Evolutionary conservation across 352 stramenopile genomes (phyloP).

Genomic region (Phytophthora pinifolia): DNA sequence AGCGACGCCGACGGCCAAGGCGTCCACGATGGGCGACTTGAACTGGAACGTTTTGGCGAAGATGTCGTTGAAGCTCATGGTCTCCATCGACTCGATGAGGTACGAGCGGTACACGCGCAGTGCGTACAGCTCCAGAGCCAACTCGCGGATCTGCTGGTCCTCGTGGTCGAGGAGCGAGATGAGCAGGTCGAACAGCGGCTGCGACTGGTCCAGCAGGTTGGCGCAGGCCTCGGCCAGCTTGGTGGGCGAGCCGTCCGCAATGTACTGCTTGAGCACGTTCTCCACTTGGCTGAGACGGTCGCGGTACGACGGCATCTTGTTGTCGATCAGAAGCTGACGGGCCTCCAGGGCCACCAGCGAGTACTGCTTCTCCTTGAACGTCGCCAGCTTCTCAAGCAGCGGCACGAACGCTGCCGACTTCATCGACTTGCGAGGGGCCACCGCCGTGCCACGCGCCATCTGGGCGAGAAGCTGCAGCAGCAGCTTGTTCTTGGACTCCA

Average conservation of each 20-base stretch:
- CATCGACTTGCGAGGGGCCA: constrained; percentile 49
- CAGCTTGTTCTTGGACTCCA: constrained; percentile 87
- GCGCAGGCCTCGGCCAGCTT: constrained; percentile 60
- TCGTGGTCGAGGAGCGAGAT: constrained; percentile 79
- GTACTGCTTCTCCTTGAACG: constrained; percentile 92
- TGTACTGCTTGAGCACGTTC: constrained; percentile 66
- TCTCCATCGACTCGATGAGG: constrained; percentile 83
- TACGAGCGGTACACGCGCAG: constrained; percentile 88
- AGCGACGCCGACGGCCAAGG: constrained; percentile 68
- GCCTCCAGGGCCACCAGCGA: constrained; percentile 93
- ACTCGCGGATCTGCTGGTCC: constrained; percentile 66
- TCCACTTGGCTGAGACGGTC: constrained; percentile 87
- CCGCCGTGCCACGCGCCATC: constrained; percentile 41
- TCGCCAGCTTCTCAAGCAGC: constrained; percentile 85
- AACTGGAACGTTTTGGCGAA: constrained; percentile 90
- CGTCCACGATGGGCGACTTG: constrained; percentile 79
- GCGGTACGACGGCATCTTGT: constrained; percentile 96
- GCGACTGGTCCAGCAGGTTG: constrained; percentile 76
- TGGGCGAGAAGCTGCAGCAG: constrained; percentile 70
- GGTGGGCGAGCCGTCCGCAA: constrained; percentile 45
- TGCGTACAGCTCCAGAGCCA: constrained; percentile 81
- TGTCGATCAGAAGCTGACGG: constrained; percentile 95
- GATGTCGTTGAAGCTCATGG: constrained; percentile 54
- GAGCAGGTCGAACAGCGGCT: constrained; percentile 85
- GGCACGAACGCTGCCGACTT: constrained; percentile 71